Base-by-base conservation (phyloP, 306 rosid species). In the Vigna mungo region DNA sequence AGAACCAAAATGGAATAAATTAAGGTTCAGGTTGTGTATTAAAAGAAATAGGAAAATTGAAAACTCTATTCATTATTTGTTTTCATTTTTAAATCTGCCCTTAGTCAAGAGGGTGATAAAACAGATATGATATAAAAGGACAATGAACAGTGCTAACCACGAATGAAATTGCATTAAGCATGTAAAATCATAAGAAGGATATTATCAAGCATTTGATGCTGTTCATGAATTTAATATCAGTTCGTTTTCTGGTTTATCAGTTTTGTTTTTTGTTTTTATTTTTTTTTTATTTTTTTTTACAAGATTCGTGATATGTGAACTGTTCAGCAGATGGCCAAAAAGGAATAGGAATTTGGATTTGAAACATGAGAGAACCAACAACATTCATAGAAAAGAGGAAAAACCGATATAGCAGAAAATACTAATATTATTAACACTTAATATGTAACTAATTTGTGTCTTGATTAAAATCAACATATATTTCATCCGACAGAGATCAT, bases 321-420 rank as follows among this genome's bases (percentile, higher is more conserved):
- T 25, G 63, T 34, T 21, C 17, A 58, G 9, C 2, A 25, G 25
- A 30, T 32, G 12, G 32, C 12, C 5, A 60, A 30, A 30, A 30
- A 60, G 9, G 44, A 60, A 60, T 32, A 30, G 44, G 6, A 10
- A 64, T 17, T 63, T 52, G 65, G 41, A 17, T 12, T 58, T 13
- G 85, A 9, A 89, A 60, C 11, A 16, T 15, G 11, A 14, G 13
- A 30, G 17, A 60, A 4, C 41, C 14, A 27, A 11, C 66, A 60
- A 14, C 43, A 60, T 30, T 30, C 44, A 30, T 43, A 32, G 7
- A 61, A 11, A 32, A 12, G 43, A n/a, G 1, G 3, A 60, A n/a
- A 60, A 60, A 14, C 0, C 7, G 20, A 61, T 7, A 61, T 27
- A 6, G 36, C 12, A 61, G 21, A 61, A 32, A 61, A 61, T 30